Evolutionary conservation across 2,329 filamentous ascomycete species (phyloP).

Genomic region (Xenoacremonium recifei): DNA sequence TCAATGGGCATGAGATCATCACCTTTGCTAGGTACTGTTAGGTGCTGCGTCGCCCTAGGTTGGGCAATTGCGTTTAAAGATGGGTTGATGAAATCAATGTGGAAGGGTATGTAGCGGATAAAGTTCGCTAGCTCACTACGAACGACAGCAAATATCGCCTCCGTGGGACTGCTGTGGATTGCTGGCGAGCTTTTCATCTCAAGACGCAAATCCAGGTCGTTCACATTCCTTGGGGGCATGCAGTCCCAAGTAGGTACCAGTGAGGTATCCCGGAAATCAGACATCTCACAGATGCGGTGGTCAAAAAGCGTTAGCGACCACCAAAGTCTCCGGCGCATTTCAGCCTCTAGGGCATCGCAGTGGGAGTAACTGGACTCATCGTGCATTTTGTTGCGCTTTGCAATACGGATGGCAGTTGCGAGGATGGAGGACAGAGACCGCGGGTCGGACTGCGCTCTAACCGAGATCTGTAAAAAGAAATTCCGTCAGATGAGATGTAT

Average conservation of each 20-base stretch:
- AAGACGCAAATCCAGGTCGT: slow-evolving; percentile 43
- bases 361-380: slow-evolving; percentile 37
- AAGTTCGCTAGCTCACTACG: slow-evolving; percentile 40
- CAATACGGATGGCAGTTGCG: slow-evolving; percentile 56
- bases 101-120: slow-evolving; percentile 31
- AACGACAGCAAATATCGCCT: slow-evolving; percentile 41
- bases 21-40: slow-evolving; percentile 12
- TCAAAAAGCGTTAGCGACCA: slow-evolving; percentile 61
- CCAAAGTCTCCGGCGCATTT: slow-evolving; percentile 61
- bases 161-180: slow-evolving; percentile 31
- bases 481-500: neutral
- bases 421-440: slow-evolving; percentile 52
- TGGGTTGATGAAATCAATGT: slow-evolving; percentile 35
- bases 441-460: slow-evolving; percentile 42
- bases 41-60: slow-evolving; percentile 1
- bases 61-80: slow-evolving; percentile 25
- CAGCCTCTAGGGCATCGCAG: slow-evolving; percentile 45
- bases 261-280: slow-evolving; percentile 31
- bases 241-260: slow-evolving; percentile 42
- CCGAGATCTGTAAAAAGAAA: slow-evolving; percentile 43
- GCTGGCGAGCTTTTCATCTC: slow-evolving; percentile 37
- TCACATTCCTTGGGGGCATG: slow-evolving; percentile 40
- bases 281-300: slow-evolving; percentile 52
- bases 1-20: slow-evolving; percentile 35
- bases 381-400: slow-evolving; percentile 54